Evolutionary conservation across 371 early-diverging fungal species (phyloP).

Genomic region (Syncephalastrum racemosum): DNA sequence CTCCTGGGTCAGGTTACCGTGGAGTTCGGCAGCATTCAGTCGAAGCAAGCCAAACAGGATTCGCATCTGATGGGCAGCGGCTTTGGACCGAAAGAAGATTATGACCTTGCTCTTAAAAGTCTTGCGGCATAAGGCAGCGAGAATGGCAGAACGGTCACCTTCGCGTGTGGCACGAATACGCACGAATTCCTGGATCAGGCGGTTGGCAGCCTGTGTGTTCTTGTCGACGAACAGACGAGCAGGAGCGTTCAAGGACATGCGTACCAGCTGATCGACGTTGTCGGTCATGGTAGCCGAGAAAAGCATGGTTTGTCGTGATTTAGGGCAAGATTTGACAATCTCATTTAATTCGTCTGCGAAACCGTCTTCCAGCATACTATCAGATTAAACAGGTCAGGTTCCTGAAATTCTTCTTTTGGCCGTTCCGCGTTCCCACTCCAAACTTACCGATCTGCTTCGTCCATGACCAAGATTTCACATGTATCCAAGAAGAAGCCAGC

Average conservation of each 20-base stretch:
- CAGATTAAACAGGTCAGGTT: background rate
- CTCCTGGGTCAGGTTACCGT: slow-evolving; percentile 97
- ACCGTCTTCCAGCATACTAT: slow-evolving; percentile 98
- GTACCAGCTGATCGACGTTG: slow-evolving; percentile 94
- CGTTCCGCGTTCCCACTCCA: background rate
- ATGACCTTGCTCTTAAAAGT: slow-evolving; percentile 80
- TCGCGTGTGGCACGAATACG: slow-evolving; percentile 87
- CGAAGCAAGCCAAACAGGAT: slow-evolving; percentile 92
- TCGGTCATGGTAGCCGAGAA: slow-evolving; percentile 99
- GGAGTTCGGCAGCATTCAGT: slow-evolving; percentile 92
- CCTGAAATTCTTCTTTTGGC: background rate
- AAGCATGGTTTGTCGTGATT: slow-evolving; percentile 95
- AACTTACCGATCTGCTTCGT: slow-evolving; percentile 98
- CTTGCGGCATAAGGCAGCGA: slow-evolving; percentile 81
- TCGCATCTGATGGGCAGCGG: slow-evolving; percentile 95
- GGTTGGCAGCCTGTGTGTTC: slow-evolving; percentile 72
- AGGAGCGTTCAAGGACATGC: slow-evolving; percentile 89
- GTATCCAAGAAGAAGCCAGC: slow-evolving; percentile 82
- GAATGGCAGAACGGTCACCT: slow-evolving; percentile 82
- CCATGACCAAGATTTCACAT: slow-evolving; percentile 98
- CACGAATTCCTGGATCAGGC: slow-evolving; percentile 95
- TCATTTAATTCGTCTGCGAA: slow-evolving; percentile 97
- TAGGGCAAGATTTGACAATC: slow-evolving; percentile 91
- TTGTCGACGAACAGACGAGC: slow-evolving; percentile 90
- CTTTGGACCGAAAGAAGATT: slow-evolving; percentile 93